Evolutionary conservation across 139 green algal genomes (phyloP), one percentile per base, ranked within the genome.

Genomic region (Chlamydomonas sphaeroides): DNA sequence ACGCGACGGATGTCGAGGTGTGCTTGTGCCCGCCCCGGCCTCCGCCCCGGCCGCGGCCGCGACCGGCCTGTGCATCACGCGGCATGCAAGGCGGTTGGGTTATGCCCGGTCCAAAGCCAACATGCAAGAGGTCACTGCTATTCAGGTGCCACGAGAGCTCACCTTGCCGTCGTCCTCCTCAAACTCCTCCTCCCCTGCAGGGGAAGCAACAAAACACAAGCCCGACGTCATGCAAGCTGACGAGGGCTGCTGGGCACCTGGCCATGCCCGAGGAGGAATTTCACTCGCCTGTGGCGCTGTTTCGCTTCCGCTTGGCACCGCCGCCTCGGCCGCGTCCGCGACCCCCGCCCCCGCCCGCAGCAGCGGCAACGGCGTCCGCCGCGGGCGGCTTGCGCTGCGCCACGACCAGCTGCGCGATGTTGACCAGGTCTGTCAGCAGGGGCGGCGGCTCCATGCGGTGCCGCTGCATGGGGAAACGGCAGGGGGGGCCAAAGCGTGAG

Each of bases 91-190:
- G n/a, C n/a, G n/a, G n/a, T n/a, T n/a, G n/a, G n/a, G n/a, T n/a
- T n/a, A n/a, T n/a, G n/a, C n/a, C n/a, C n/a, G n/a, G n/a, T n/a
- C n/a, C n/a, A n/a, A n/a, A n/a, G n/a, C n/a, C n/a, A n/a, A n/a
- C n/a, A n/a, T n/a, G n/a, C n/a, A n/a, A n/a, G n/a, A n/a, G n/a
- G n/a, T n/a, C n/a, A n/a, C n/a, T n/a, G n/a, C n/a, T n/a, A n/a
- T n/a, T n/a, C n/a, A n/a, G n/a, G n/a, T n/a, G n/a, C n/a, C n/a
- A n/a, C n/a, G n/a, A n/a, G n/a, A n/a, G n/a, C n/a, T n/a, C 51
- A 78, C 70, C 72, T 79, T 79, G 57, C 39, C 36, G 14, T 79
- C 72, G 7, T 68, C 72, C 11, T 79, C 72, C 17, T 68, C 72
- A 30, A 36, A 33, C 70, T 79, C 72, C 38, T 66, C 59, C 59